These are phyloP conservation scores for Penicillium sp. DNA, from an alignment of 2,329 filamentous ascomycete species.

Conservation along the genomic window DNA sequence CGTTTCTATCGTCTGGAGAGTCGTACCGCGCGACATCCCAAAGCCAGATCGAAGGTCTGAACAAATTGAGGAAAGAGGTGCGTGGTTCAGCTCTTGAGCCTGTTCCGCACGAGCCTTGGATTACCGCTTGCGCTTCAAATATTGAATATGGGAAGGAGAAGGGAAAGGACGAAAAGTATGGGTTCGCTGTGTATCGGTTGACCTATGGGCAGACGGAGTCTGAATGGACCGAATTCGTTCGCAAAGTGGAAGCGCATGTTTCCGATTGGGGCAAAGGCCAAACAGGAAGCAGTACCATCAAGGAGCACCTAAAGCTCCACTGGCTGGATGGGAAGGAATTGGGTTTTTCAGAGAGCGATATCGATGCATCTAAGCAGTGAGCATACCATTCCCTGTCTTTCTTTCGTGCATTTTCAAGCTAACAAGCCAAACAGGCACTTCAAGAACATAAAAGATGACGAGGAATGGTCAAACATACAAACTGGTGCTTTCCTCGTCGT, in stretches of 20 bases:
- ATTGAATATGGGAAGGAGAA: neutral
- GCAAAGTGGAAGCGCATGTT: constrained; percentile 21
- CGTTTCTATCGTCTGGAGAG: neutral
- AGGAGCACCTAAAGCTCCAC: constrained; percentile 20
- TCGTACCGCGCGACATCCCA: neutral
- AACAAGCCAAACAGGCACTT: constrained; percentile 11
- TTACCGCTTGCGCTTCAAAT: neutral
- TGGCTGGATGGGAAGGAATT: constrained; percentile 25
- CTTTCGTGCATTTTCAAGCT: neutral
- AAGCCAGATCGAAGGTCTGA: constrained; percentile 10
- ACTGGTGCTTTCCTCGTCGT: constrained; percentile 13
- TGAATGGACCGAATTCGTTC: constrained; percentile 21
- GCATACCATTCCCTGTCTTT: neutral
- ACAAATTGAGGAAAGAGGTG: constrained; percentile 9
- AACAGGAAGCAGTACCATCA: constrained; percentile 17
- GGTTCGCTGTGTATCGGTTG: constrained; percentile 24
- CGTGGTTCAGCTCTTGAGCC: constrained; percentile 9
- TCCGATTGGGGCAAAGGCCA: constrained; percentile 23
- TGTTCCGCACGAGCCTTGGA: constrained; percentile 19
- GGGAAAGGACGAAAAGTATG: neutral
- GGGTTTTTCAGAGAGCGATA: constrained; percentile 14
- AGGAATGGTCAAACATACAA: neutral
- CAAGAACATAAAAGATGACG: neutral
- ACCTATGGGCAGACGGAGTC: constrained; percentile 17
- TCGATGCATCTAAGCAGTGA: constrained; percentile 11